Base-by-base conservation (phyloP, 331 rosid genomes). In the Ulmus americana region DNA sequence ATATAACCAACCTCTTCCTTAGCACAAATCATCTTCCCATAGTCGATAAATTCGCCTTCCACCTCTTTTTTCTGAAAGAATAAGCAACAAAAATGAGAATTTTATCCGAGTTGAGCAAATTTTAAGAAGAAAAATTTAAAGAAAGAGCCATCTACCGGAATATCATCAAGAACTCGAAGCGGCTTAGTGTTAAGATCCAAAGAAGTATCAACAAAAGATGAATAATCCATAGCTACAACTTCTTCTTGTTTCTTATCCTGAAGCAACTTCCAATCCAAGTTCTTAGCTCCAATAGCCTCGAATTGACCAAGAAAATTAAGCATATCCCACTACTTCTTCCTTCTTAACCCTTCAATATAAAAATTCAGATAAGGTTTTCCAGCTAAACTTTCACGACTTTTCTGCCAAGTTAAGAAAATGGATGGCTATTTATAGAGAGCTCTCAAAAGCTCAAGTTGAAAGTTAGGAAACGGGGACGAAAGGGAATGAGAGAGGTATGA, bases 141-240 rank as follows among this genome's bases (percentile, higher is more conserved):
- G 41, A 11, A 14, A 55, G 28, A 42, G 15, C 61, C 51, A 84
- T 88, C 65, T 74, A 88, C 97, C 40, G 80, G 84, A 80, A 76
- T 50, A 9, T 86, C 84, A 55, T 86, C 81, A 52, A 80, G 73
- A 61, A 52, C 63, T 59, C 76, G 58, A 51, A 64, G 63, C 48
- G 97, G 85, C 61, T 66, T 68, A 52, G 80, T 35, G 52, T 85
- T 92, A 56, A 92, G 95, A 79, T 88, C 90, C 76, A 86, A 71
- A 63, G 85, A 71, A 58, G 94, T 83, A 67, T 85, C 90, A 47
- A 81, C 79, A 59, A 67, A 82, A 13, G 94, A 73, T 18, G 97
- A 75, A 65, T 59, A 77, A 68, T 82, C 96, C 97, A 92, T 92
- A 10, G 55, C 72, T 47, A 53, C 42, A 43, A 4, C 47, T 39